Base-by-base conservation (phyloP, 208 protist genomes). In the Angomonas desouzai region DNA sequence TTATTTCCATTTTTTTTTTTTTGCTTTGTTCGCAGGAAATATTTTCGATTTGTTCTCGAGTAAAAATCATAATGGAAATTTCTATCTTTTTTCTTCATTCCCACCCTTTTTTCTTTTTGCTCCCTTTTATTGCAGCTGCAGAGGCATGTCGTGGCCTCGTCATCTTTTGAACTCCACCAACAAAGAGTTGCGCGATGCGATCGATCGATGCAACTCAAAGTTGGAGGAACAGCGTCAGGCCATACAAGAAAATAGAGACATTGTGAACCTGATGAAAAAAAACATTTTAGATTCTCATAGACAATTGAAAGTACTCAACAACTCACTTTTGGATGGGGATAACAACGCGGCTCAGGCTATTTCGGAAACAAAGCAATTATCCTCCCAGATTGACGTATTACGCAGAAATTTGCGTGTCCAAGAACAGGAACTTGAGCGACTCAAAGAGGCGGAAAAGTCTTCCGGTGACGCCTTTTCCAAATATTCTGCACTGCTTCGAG, bases 131-230 rank as follows among this genome's bases (percentile, higher is more conserved):
- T 63, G 4, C 27, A 34, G 1, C 36, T 16, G 16, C 10, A n/a
- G 16, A 36, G 40, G 18, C n/a, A 82, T 93, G 83, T 78, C 76
- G 45, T 89, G 81, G 80, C 87, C 87, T 29, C 49, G 67, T 20
- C 77, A 62, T 34, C 48, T 91, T 25, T 73, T 94, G 22, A 91
- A 81, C 57, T 71, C 76, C 30, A 71, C 74, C 32, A 94, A 94
- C 68, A 79, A 76, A 45, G 57, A 30, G 23, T 51, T 94, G 30
- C 82, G 59, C 34, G 77, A 83, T 25, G 55, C 64, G 20, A 62
- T 85, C 30, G 76, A 79, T 34, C 32, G 62, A 32, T 48, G 74
- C 22, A 72, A 70, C 4, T 36, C 62, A 3, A 57, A 77, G 3
- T 30, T 91, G 1, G 53, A 60, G 28, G 78, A 70, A 2, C 55